Base-by-base conservation (phyloP, 2,329 filamentous ascomycete genomes). In the Colletotrichum lindemuthianum region DNA sequence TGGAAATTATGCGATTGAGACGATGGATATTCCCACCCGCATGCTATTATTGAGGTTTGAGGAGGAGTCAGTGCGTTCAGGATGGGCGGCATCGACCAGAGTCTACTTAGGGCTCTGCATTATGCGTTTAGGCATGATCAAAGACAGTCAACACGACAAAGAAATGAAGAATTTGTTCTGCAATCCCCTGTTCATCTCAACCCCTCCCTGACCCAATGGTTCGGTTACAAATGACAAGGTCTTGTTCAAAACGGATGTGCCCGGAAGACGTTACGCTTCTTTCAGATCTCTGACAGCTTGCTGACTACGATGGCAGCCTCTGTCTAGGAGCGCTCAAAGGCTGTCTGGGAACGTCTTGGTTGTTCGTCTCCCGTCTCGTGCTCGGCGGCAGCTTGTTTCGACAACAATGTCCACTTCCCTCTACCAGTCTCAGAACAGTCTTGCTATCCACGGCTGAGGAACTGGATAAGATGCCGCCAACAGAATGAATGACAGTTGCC, bases 11-110 rank as follows among this genome's bases (percentile, higher is more conserved):
- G 61, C 61, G 59, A 65, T 61, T 51, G 58, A 65, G 63, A 65
- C 51, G 59, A 65, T 63, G 63, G 63, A 65, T 65, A 65, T 65
- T 65, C 63, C 63, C 63, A 65, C 52, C 36, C 63, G 52, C 57
- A 64, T 65, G 63, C 57, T 36, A 52, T 63, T 56, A 33, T 65
- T 63, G 51, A 65, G 41, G 58, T 65, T 65, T 15, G 58, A 56
- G 52, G 52, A 65, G 63, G 52, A 57, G 59, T 65, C 52, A 49
- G 50, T 65, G 57, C 61, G 61, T 61, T 56, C 54, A 43, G 45
- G 50, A 51, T 40, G 61, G 61, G 55, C 51, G 43, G 44, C 60
- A 12, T 51, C 45, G 45, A 43, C 50, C 50, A 53, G 51, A 55
- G 50, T 60, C 57, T 33, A 15, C 56, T 61, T 65, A 60, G 4